Evolutionary conservation across 495 filamentous ascomycete genomes (phyloP), one percentile per base, ranked within the genome.

Genomic region (Trichocladium uniseriatum): DNA sequence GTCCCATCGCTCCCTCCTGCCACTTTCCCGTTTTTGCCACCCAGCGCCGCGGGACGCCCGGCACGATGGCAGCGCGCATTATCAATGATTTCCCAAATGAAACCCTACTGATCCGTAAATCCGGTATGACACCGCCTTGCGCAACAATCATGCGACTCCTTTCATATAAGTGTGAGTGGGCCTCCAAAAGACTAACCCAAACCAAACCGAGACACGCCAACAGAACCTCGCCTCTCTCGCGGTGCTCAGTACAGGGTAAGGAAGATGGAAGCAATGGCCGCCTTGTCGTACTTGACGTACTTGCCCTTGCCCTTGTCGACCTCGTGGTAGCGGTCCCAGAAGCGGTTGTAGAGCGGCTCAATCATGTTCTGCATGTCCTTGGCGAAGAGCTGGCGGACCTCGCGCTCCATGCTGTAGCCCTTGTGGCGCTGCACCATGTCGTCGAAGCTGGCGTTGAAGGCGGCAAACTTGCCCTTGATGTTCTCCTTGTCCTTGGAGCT

Each of bases 291-390:
- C 73, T 91, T 95, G 68, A 91, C 88, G 68, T 97, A 95, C 69
- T 97, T 97, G 50, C 89, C 89, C 63, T 87, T 87, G 28, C 92
- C 89, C 68, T 92, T 95, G 68, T 97, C 94, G 55, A 95, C 76
- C 71, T 97, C 92, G 63, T 96, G 91, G 68, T 99, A 99, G 16
- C 90, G 81, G 69, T 97, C 94, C 75, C 88, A 95, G 69, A 97
- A 99, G 11, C 94, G 79, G 43, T 80, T 80, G 72, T 99, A 99
- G 15, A 99, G 76, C 38, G 94, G 89, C 69, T 95, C 91, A 38
- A 97, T 82, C 64, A 94, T 84, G 43, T 79, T 79, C 67, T 89
- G 86, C 50, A 96, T 80, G 59, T 95, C 90, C 54, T 83, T 81
- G 13, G 77, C 79, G 53, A 97, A 72, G 68, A 81, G 79, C 40